Percentiles rank a stretch among this genome's conserved stretches.
Conservation (phyloP, 805 yeast species). For the Metschnikowia peoriensis region DNA sequence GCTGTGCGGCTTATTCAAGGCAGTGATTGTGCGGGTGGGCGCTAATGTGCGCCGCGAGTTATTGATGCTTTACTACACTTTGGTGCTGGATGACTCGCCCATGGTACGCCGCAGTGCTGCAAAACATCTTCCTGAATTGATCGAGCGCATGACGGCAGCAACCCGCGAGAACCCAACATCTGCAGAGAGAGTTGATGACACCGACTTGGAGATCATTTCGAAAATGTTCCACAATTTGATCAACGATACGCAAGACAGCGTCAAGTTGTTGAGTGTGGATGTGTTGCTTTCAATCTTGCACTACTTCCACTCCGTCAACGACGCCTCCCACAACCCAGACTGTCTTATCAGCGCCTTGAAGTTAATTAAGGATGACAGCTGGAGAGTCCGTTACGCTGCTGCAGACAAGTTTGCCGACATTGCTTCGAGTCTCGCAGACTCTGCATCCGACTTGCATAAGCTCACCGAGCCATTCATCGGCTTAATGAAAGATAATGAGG, state of each 20-base stretch:
- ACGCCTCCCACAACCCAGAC: slow-evolving; percentile 58
- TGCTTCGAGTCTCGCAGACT: slow-evolving; percentile 60
- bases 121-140: slow-evolving; percentile 69
- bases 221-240: slow-evolving; percentile 77
- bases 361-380: slow-evolving; percentile 82
- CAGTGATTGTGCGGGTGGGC: slow-evolving; percentile 60
- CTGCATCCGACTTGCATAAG: slow-evolving; percentile 53
- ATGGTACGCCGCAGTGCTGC: slow-evolving; percentile 98
- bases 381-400: slow-evolving; percentile 98
- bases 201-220: slow-evolving; percentile 76
- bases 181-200: slow-evolving; percentile 42
- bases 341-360: slow-evolving; percentile 63
- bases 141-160: slow-evolving; percentile 52
- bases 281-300: slow-evolving; percentile 78
- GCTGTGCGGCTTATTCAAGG: slow-evolving; percentile 81
- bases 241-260: slow-evolving; percentile 91
- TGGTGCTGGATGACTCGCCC: slow-evolving; percentile 90
- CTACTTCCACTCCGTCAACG: slow-evolving; percentile 59
- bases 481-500: slow-evolving; percentile 88
- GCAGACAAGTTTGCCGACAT: slow-evolving; percentile 87
- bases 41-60: slow-evolving; percentile 57
- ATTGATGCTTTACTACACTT: slow-evolving; percentile 62
- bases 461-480: slow-evolving; percentile 69
- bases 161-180: slow-evolving; percentile 35
- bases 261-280: slow-evolving; percentile 85